These are phyloP conservation scores for Glarea lozoyensis DNA, from an alignment of 495 filamentous ascomycete species.

Conservation along the genomic window DNA sequence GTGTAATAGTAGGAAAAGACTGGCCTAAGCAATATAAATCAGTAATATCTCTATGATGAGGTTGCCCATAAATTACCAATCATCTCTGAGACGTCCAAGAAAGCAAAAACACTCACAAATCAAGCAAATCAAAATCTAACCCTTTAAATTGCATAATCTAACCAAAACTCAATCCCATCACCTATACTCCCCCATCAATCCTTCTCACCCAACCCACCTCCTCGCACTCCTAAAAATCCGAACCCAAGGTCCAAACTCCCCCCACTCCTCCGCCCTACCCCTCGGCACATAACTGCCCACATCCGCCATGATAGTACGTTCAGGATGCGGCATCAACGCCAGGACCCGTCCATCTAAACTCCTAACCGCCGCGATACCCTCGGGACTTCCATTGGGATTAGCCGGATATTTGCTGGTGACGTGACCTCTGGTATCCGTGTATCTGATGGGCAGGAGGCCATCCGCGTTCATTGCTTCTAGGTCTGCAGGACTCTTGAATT, in stretches of 20 bases:
- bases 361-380: conserved; percentile 75
- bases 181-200: neutral
- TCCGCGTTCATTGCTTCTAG: conserved; percentile 50
- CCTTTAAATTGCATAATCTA: too few relatives aligned
- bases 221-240: conserved; percentile 72
- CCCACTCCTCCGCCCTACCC: conserved; percentile 59
- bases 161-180: too few relatives aligned
- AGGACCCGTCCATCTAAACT: conserved; percentile 77
- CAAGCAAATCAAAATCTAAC: too few relatives aligned
- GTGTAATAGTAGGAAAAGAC: too few relatives aligned
- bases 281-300: conserved; percentile 68
- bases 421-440: conserved; percentile 68
- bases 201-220: conserved; percentile 63
- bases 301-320: conserved; percentile 79
- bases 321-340: conserved; percentile 95
- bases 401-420: conserved; percentile 78
- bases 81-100: too few relatives aligned
- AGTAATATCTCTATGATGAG: too few relatives aligned
- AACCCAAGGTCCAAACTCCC: conserved; percentile 84
- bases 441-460: conserved; percentile 62
- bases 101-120: too few relatives aligned
- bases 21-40: too few relatives aligned
- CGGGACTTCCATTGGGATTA: conserved; percentile 89
- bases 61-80: too few relatives aligned
- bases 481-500: conserved; percentile 47